These are phyloP conservation scores for Cyanidium caldarium DNA, from an alignment of 23 red algal genomes.

Conservation along the genomic window DNA sequence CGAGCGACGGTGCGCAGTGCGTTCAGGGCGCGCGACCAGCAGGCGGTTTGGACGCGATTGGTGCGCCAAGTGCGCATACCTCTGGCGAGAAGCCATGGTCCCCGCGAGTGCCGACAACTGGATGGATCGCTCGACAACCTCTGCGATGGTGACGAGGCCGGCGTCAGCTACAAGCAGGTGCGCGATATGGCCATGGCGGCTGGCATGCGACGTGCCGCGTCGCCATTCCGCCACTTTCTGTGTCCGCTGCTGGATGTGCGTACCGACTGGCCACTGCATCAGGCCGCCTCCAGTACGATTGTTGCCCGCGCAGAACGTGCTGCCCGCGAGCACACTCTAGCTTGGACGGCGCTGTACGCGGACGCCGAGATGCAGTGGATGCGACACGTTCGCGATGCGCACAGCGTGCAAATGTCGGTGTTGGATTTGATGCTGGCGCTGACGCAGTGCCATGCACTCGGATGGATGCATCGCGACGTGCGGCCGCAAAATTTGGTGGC, in stretches of 20 bases:
- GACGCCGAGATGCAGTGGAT: no score
- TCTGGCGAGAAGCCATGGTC: no score
- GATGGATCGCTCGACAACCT: background rate
- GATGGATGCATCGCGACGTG: background rate
- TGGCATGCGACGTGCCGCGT: background rate
- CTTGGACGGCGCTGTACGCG: no score
- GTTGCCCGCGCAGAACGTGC: no score
- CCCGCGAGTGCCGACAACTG: no score
- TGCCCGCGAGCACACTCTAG: no score
- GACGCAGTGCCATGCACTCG: background rate
- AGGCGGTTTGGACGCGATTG: background rate
- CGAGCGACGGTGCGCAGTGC: background rate
- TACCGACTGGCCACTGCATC: background rate
- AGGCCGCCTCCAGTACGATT: no score
- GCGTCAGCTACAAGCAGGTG: constrained; percentile 2
- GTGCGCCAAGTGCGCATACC: background rate
- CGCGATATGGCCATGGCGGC: background rate
- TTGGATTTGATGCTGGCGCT: background rate
- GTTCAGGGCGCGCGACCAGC: background rate
- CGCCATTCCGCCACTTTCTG: background rate
- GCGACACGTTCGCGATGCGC: no score
- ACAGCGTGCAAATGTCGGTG: no score
- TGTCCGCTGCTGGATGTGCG: background rate
- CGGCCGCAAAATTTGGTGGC: background rate
- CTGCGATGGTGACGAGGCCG: background rate